Conservation (phyloP, 768 basidiomycete genomes). For the Tephrocybe sp. region DNA sequence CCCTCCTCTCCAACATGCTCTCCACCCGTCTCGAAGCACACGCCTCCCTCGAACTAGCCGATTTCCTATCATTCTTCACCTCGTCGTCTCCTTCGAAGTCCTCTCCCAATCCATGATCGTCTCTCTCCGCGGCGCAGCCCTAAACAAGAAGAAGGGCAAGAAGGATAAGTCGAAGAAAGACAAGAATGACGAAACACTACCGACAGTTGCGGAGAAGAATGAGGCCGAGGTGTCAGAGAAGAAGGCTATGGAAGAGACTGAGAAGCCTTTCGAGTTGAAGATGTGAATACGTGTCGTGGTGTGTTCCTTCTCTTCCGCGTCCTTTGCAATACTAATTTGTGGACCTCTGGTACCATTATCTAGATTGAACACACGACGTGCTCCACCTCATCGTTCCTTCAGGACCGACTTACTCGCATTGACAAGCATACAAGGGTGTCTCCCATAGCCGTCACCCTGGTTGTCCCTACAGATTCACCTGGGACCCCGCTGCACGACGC, state of each 20-base stretch:
- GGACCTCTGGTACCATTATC: too few species aligned
- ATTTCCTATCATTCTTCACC: constrained; percentile 86
- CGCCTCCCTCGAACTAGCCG: constrained; percentile 61
- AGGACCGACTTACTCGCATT: too few species aligned
- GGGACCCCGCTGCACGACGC: too few species aligned
- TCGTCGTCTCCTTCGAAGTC: constrained; percentile 85
- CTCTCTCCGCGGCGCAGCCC: constrained; percentile 80
- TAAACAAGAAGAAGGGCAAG: constrained; percentile 29
- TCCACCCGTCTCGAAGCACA: constrained; percentile 77
- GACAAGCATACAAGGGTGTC: too few species aligned
- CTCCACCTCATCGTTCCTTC: too few species aligned
- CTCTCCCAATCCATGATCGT: constrained; percentile 91
- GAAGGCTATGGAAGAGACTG: constrained; percentile 27
- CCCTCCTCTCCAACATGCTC: constrained; percentile 46
- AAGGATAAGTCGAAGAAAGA: constrained; percentile 14
- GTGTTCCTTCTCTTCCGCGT: too few species aligned
- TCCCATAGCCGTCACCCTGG: too few species aligned
- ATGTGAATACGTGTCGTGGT: too few species aligned
- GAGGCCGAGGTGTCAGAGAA: constrained; percentile 18
- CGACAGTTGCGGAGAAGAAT: constrained; percentile 16
- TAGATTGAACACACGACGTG: too few species aligned
- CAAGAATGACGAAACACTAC: constrained; percentile 20
- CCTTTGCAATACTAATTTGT: too few species aligned
- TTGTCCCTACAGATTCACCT: too few species aligned
- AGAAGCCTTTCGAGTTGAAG: constrained; percentile 50